Evolutionary conservation across 2,329 filamentous ascomycete species (phyloP).

Genomic region (Trichoderma afroharzianum): DNA sequence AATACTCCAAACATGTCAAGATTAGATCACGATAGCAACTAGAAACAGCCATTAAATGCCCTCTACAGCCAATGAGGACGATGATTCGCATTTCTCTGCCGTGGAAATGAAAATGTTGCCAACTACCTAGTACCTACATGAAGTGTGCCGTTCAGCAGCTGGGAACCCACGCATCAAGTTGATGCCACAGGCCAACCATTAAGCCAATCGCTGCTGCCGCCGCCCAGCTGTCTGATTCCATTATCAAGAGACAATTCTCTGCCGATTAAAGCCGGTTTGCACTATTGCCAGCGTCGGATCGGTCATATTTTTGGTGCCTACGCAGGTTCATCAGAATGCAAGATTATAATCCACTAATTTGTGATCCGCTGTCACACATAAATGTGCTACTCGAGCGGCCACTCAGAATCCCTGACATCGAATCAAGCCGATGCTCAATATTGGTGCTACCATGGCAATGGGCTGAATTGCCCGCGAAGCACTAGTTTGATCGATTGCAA

Average conservation of each 20-base stretch:
- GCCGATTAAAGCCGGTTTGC: background rate
- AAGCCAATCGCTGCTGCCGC: background rate
- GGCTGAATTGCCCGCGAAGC: background rate
- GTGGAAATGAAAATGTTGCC: background rate
- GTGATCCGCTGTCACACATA: background rate
- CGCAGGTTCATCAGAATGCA: background rate
- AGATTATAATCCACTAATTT: background rate
- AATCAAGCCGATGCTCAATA: background rate
- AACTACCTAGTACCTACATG: background rate
- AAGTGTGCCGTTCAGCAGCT: background rate
- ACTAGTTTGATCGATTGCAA: background rate
- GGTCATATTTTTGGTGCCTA: background rate
- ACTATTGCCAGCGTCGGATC: background rate
- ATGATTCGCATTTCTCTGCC: background rate
- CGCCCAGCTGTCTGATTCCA: background rate
- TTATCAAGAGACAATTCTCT: background rate
- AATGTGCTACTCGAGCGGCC: background rate
- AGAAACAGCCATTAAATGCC: background rate
- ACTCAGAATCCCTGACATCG: background rate
- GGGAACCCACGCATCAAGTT: background rate
- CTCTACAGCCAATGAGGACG: background rate
- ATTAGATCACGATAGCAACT: too few species aligned
- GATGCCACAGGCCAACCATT: background rate
- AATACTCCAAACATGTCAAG: too few species aligned
- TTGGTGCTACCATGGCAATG: background rate